Evolutionary conservation across 2,329 filamentous ascomycete species (phyloP), one percentile per base, ranked within the genome.

Genomic region (Dryadomyces sulphureus): DNA sequence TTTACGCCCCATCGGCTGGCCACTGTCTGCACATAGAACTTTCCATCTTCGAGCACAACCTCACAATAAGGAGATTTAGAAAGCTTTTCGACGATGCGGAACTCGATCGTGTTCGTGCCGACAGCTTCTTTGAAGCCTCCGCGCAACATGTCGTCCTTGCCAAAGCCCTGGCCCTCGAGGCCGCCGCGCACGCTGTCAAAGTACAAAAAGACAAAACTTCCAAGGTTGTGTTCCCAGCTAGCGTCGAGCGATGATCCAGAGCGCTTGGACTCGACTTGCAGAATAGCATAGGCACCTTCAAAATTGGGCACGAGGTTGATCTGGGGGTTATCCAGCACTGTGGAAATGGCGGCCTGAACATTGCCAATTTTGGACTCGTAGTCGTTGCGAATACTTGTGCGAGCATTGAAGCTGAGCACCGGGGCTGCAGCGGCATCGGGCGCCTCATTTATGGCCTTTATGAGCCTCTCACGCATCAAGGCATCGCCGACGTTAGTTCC

Each of bases 81-180:
- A 36, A 69, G 59, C 53, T 63, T 60, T 42, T 71, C 68, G 3
- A 72, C 68, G 34, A 75, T 53, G 24, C 69, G 63, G 51, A 74
- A 63, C 19, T 55, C 60, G 17, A 73, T 55, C 53, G 65, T 61
- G 35, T 58, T 60, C 52, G 60, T 65, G 9, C 62, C 59, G n/a
- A 72, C 55, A 3, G 57, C 65, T 50, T 75, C 69, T 17, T 66
- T 55, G 51, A 73, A 62, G 4, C 63, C 69, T 54, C 73, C 70
- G 46, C 61, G 62, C 24, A 73, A 56, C 56, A 72, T 59, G 1
- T 73, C 69, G 49, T 75, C 53, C 2, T 17, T 17, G 42, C 35
- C 49, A 39, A 54, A 53, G 42, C 49, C 46, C n/a, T 48, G 24
- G 38, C 7, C 32, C 21, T 48, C 40, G n/a, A 53, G 43, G n/a